These are phyloP conservation scores for Sarocladium kiliense DNA, from an alignment of 2,329 filamentous ascomycete species.

Conservation along the genomic window DNA sequence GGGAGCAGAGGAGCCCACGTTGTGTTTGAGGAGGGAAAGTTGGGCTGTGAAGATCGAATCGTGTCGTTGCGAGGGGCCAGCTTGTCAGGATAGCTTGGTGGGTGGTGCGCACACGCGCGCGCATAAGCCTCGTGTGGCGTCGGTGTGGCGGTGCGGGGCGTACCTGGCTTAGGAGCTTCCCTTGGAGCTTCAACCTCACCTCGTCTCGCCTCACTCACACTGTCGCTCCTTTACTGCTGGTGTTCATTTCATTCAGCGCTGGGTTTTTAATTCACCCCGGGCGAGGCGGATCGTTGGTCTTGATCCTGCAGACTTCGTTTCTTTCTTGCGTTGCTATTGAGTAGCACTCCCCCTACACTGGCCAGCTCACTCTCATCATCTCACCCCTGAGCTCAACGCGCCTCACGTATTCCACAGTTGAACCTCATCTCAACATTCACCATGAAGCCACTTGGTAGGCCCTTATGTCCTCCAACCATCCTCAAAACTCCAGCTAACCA, in stretches of 20 bases:
- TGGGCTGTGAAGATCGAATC: not conserved
- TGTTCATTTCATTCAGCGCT: no score
- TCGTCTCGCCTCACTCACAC: not conserved
- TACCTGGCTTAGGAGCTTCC: not conserved
- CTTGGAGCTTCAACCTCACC: not conserved
- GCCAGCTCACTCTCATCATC: no score
- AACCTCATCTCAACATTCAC: not conserved
- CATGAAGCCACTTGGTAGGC: slow-evolving; percentile 19
- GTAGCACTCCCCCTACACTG: no score
- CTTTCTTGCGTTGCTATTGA: not conserved
- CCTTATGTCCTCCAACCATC: no score
- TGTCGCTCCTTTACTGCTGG: no score
- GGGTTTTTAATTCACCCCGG: no score
- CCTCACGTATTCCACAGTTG: no score
- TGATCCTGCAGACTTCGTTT: not conserved
- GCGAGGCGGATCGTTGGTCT: no score
- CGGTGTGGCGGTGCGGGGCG: not conserved
- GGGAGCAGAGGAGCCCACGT: not conserved
- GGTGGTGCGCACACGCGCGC: no score
- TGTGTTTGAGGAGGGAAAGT: slow-evolving; percentile 1
- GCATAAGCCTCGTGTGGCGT: not conserved
- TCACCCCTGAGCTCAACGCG: no score
- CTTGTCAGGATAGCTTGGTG: not conserved
- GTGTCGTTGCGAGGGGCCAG: not conserved
- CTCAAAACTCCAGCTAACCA: no score